Percentiles rank a stretch among this genome's conserved stretches.
phyloP scores from a whole-genome alignment of 352 stramenopile genomes.

The Pythium sp. region DNA sequence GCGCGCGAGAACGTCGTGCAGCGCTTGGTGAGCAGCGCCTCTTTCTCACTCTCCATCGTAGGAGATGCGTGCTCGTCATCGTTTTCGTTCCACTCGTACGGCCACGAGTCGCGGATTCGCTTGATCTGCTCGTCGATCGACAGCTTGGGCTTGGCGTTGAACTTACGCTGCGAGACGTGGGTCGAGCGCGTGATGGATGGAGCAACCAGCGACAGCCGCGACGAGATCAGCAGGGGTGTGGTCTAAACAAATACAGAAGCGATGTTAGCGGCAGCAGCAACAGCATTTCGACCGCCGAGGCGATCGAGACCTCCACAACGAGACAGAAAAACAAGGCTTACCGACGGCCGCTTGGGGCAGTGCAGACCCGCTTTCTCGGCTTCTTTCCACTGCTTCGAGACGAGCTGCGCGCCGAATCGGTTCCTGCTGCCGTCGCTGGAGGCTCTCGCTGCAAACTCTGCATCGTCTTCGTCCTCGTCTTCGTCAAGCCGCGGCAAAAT shows the following conservation, averaged over 20 bases:
- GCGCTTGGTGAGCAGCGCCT: slow-evolving; percentile 17
- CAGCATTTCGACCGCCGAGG: neutral
- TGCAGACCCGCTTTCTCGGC: slow-evolving; percentile 36
- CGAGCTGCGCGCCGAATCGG: slow-evolving; percentile 48
- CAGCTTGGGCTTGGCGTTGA: slow-evolving; percentile 8
- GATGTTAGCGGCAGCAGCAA: neutral
- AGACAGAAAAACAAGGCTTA: slow-evolving; percentile 8
- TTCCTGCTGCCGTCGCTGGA: neutral
- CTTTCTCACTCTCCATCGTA: slow-evolving; percentile 14
- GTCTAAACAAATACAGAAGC: neutral
- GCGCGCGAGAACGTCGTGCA: slow-evolving; percentile 31
- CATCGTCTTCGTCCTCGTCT: slow-evolving; percentile 8
- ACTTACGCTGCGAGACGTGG: slow-evolving; percentile 41
- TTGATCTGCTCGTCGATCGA: slow-evolving; percentile 46
- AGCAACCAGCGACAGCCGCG: slow-evolving; percentile 22
- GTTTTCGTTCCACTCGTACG: slow-evolving; percentile 50
- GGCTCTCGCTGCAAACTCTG: no score
- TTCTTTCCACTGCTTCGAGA: slow-evolving; percentile 54
- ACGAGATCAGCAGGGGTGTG: slow-evolving; percentile 14
- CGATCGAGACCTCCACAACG: neutral
- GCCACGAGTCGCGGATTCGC: slow-evolving; percentile 66
- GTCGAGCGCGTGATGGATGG: slow-evolving; percentile 56
- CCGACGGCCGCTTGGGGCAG: slow-evolving; percentile 26
- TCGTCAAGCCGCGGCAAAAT: slow-evolving; percentile 14
- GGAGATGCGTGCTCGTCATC: neutral